Evolutionary conservation across 2,329 filamentous ascomycete species (phyloP).

Genomic region (Aspergillus glaucus): DNA sequence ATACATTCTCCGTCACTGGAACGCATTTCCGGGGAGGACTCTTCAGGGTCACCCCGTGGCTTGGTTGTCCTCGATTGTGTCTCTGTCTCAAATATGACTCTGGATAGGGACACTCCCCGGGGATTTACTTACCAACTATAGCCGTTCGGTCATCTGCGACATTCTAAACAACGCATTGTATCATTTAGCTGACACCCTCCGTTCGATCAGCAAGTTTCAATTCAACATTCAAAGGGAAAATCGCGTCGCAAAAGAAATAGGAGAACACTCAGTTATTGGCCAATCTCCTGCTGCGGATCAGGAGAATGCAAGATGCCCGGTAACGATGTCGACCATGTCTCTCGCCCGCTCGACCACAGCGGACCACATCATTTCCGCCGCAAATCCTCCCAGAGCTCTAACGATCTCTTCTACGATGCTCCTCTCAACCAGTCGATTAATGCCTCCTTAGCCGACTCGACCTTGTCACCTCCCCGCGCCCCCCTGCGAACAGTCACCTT

Average conservation of each 20-base stretch:
- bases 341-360: slow-evolving; percentile 26
- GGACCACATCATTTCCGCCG: slow-evolving; percentile 23
- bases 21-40: slow-evolving; percentile 2
- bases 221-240: slow-evolving; percentile 2
- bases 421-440: slow-evolving; percentile 18
- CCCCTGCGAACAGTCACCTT: slow-evolving; percentile 11
- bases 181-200: slow-evolving; percentile 14
- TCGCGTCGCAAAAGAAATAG: background rate
- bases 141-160: slow-evolving; percentile 26
- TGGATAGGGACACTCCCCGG: slow-evolving; percentile 31
- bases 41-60: slow-evolving; percentile 8
- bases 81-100: slow-evolving; percentile 30
- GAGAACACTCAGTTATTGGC: background rate
- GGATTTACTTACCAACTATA: slow-evolving; percentile 33
- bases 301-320: slow-evolving; percentile 39
- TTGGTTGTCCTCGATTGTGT: slow-evolving; percentile 13
- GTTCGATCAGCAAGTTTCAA: slow-evolving; percentile 17
- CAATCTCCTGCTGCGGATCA: background rate
- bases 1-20: background rate
- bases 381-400: slow-evolving; percentile 23
- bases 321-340: slow-evolving; percentile 36
- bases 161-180: slow-evolving; percentile 35
- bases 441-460: slow-evolving; percentile 21
- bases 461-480: slow-evolving; percentile 12
- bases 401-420: slow-evolving; percentile 18